Percentiles rank a stretch among this genome's conserved stretches.
Evolutionary conservation across 1,284 basidiomycete species (phyloP).

Genomic region (Apiotrichum porosum): DNA sequence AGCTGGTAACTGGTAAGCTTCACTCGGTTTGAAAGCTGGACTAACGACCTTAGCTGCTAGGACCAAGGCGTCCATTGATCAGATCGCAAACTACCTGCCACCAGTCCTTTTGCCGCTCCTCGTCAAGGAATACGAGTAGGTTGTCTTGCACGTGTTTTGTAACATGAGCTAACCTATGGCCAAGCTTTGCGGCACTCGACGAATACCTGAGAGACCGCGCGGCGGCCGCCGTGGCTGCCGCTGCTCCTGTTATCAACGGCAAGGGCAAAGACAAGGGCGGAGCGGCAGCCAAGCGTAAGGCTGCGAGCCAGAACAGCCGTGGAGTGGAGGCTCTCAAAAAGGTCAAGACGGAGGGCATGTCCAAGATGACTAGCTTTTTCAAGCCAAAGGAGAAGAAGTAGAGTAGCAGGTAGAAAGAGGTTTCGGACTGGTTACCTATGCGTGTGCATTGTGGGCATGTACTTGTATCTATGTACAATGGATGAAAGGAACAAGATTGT

Average conservation of each 20-base stretch:
- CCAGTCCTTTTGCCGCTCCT: constrained; percentile 11
- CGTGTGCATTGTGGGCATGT: too few relatives aligned
- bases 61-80: constrained; percentile 27
- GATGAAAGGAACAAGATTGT: background rate
- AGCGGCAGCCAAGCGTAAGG: constrained; percentile 23
- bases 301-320: constrained; percentile 23
- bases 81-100: constrained; percentile 33
- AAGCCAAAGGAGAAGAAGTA: constrained; percentile 35
- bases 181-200: constrained; percentile 19
- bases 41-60: constrained; percentile 24
- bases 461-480: background rate
- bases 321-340: constrained; percentile 45
- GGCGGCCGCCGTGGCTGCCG: constrained; percentile 31
- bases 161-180: constrained; percentile 17
- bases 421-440: too few relatives aligned
- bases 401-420: too few relatives aligned
- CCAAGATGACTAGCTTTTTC: constrained; percentile 46
- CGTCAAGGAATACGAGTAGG: constrained; percentile 25
- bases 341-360: constrained; percentile 43
- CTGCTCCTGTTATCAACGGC: constrained; percentile 15
- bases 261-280: constrained; percentile 18
- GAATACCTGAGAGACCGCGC: constrained; percentile 29
- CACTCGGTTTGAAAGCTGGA: too few relatives aligned
- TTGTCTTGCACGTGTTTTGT: too few relatives aligned
- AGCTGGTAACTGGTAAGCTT: constrained; percentile 28